Percentiles rank a stretch among this genome's conserved stretches.
Evolutionary conservation across 1,284 basidiomycete species (phyloP).

Genomic region (Ustilago bromivora): DNA sequence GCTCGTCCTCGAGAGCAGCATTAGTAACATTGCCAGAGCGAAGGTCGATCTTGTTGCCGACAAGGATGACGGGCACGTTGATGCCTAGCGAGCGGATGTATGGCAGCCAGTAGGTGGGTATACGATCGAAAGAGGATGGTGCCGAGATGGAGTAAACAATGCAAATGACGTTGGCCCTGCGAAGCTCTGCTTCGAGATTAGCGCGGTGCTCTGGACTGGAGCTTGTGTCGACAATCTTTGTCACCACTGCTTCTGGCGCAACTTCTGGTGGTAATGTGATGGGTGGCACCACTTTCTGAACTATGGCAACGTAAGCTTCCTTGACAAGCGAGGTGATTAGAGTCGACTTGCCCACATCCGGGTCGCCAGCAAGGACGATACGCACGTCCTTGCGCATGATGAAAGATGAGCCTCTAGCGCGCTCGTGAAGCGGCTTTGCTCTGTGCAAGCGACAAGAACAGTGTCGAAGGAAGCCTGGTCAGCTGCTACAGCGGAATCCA

Average conservation of each 20-base stretch:
- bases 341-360: constrained; percentile 73
- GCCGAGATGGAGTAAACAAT: constrained; percentile 95
- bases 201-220: constrained; percentile 78
- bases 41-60: constrained; percentile 98
- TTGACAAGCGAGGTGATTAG: constrained; percentile 75
- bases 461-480: not conserved
- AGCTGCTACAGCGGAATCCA: not conserved
- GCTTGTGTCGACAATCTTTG: constrained; percentile 67
- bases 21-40: constrained; percentile 92
- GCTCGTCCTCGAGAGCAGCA: constrained; percentile 84
- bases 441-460: not conserved
- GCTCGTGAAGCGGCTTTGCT: constrained; percentile 25
- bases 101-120: constrained; percentile 99
- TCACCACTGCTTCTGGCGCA: constrained; percentile 65
- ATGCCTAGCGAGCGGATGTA: constrained; percentile 91
- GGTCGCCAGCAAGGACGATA: constrained; percentile 92
- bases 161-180: constrained; percentile 96
- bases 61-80: constrained; percentile 93
- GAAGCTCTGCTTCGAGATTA: constrained; percentile 92
- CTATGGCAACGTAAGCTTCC: constrained; percentile 89
- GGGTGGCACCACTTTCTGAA: constrained; percentile 72
- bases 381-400: constrained; percentile 87
- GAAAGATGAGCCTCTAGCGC: constrained; percentile 14
- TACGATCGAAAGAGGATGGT: constrained; percentile 93
- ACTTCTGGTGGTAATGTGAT: constrained; percentile 67